These are phyloP conservation scores for Breviolum minutum DNA, from an alignment of 73 alveolate species.

Conservation along the genomic window DNA sequence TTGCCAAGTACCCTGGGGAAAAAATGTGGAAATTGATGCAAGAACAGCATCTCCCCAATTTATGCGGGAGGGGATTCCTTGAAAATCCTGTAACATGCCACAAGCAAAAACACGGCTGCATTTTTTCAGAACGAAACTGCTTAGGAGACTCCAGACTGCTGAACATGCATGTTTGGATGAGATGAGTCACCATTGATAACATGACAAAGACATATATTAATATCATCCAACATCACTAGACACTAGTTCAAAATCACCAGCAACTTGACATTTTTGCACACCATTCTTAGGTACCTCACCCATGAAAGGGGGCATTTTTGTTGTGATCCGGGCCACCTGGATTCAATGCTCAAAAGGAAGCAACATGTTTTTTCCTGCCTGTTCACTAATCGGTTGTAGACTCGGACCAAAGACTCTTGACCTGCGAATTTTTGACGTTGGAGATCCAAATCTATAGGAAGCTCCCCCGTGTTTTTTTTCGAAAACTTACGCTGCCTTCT, in stretches of 20 bases:
- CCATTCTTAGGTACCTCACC: too few relatives aligned
- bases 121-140: not conserved
- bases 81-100: too few relatives aligned
- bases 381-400: conserved; percentile 83
- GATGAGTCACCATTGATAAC: not conserved
- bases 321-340: not conserved
- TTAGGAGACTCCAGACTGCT: not conserved
- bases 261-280: too few relatives aligned
- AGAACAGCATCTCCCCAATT: not conserved
- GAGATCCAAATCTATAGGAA: too few relatives aligned
- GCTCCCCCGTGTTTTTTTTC: too few relatives aligned
- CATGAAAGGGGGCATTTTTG: not conserved
- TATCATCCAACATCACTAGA: not conserved
- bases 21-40: not conserved
- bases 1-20: not conserved
- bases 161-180: not conserved
- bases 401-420: conserved; percentile 59
- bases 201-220: not conserved
- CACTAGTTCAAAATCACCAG: not conserved
- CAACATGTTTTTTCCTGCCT: too few relatives aligned
- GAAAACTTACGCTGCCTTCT: not conserved
- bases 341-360: too few relatives aligned
- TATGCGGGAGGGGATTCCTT: not conserved
- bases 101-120: too few relatives aligned
- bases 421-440: not conserved